These are phyloP conservation scores for Lactifluus pinguis DNA, from an alignment of 768 basidiomycete genomes.

Conservation along the genomic window DNA sequence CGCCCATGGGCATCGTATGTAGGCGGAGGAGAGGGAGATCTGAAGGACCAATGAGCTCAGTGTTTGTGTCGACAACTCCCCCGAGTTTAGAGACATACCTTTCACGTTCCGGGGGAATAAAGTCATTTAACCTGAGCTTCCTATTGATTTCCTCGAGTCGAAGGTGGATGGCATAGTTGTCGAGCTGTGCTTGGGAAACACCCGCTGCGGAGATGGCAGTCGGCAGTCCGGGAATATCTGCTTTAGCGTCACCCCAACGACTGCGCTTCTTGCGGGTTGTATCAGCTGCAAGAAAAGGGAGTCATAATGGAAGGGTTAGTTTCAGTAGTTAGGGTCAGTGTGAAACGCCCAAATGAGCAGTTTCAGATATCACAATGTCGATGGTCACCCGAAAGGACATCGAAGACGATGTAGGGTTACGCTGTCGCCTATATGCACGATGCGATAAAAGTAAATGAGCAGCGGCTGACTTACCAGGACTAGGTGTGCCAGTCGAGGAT, in stretches of 20 bases:
- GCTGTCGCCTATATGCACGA: conserved; percentile 18
- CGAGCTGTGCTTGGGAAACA: conserved; percentile 91
- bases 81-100: conserved; percentile 40
- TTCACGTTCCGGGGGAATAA: conserved; percentile 91
- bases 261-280: conserved; percentile 91
- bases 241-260: conserved; percentile 93
- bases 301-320: conserved; percentile 51
- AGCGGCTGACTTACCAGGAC: conserved; percentile 58
- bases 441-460: conserved; percentile 24
- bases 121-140: conserved; percentile 88
- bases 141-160: conserved; percentile 96
- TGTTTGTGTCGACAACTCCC: not conserved
- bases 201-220: conserved; percentile 90
- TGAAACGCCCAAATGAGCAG: conserved; percentile 24
- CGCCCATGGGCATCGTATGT: conserved; percentile 97
- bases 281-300: conserved; percentile 48
- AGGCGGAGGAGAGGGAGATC: conserved; percentile 94
- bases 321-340: conserved; percentile 32
- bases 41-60: conserved; percentile 23
- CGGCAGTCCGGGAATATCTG: conserved; percentile 86
- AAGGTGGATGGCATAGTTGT: conserved; percentile 95
- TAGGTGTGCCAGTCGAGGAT: conserved; percentile 38
- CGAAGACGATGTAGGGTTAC: conserved; percentile 3
- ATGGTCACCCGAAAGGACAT: not conserved
- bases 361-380: conserved; percentile 12